Evolutionary conservation across 352 stramenopile genomes (phyloP).

Genomic region (Pythium monospermum): DNA sequence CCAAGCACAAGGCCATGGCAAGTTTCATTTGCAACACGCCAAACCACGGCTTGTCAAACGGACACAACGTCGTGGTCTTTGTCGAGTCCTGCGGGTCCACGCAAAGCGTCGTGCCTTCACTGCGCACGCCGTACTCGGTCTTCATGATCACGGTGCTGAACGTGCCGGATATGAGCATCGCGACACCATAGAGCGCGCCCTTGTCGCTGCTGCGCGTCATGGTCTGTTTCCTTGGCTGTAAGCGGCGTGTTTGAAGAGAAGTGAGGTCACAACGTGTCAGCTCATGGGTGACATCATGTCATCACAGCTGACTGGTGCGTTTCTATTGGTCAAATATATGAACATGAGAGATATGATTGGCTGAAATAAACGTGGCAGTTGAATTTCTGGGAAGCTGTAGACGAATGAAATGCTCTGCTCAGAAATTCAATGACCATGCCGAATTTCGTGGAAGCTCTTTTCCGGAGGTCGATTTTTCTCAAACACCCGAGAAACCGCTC

Average conservation of each 20-base stretch:
- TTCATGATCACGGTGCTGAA: slow-evolving; percentile 87
- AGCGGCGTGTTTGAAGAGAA: neutral
- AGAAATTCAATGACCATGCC: too few species aligned
- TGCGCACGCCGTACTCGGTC: slow-evolving; percentile 66
- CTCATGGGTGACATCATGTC: too few species aligned
- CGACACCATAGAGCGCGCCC: slow-evolving; percentile 44
- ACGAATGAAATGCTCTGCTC: slow-evolving; percentile 1
- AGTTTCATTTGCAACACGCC: slow-evolving; percentile 84
- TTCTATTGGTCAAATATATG: slow-evolving; percentile 7
- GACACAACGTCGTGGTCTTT: slow-evolving; percentile 46
- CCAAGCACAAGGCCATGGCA: slow-evolving; percentile 73
- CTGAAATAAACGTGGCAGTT: slow-evolving; percentile 1
- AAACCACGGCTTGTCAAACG: slow-evolving; percentile 86
- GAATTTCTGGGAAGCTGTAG: slow-evolving; percentile 3
- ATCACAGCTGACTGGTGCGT: neutral
- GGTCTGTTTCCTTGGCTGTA: neutral
- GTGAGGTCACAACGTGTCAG: too few species aligned
- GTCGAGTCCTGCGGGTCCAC: slow-evolving; percentile 28
- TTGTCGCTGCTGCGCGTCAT: slow-evolving; percentile 22
- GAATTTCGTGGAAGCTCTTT: too few species aligned
- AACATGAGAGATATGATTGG: neutral
- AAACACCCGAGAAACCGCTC: too few species aligned
- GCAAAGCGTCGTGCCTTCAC: slow-evolving; percentile 47
- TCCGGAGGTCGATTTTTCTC: too few species aligned
- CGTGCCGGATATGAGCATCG: slow-evolving; percentile 78